Evolutionary conservation across 768 basidiomycete genomes (phyloP), one percentile per base, ranked within the genome.

Genomic region (Lepiota subincarnata): DNA sequence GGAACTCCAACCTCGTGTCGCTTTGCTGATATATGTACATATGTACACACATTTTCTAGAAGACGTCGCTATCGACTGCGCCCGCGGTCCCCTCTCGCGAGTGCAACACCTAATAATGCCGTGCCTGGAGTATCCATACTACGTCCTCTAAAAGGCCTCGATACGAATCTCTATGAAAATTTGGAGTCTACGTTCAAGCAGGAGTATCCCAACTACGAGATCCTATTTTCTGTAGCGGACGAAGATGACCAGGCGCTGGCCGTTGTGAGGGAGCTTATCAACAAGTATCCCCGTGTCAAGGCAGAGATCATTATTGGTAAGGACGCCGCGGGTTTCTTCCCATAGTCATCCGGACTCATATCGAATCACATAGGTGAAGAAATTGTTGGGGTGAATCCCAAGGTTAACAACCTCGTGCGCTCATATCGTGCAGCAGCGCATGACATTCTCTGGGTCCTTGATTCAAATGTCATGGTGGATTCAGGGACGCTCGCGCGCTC

Each of bases 381-480:
- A 57, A 66, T 79, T 42, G 87, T 96, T 16, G 95, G 96, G 4
- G 84, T 92, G 22, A 99, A 99, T 61, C 97, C 97, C 0, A 98
- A 98, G 76, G 87, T 98, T 62, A 98, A 98, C 74, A 98, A 98
- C 68, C 85, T 99, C 43, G 78, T 94, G 57, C 84, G 84, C 31
- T 80, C 95, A 12, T 98, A 94, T 67, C 75, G 77, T 41, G 72
- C 82, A 64, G 97, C 96, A 0, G 71, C 78, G 50, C 76, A 97
- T 64, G 93, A 98, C 63, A 89, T 98, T 45, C 72, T 98, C 46
- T 99, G 95, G 95, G 88, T 98, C 26, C 78, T 98, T 46, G 97
- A 99, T 68, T 97, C 96, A n/a, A 96, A 96, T 59, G 82, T 98
- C 48, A 80, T 84, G 54, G 84, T 86, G 19, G 81, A 82, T 41